phyloP scores from a whole-genome alignment of 2,329 filamentous ascomycete species.

The Aspergillus niger region DNA sequence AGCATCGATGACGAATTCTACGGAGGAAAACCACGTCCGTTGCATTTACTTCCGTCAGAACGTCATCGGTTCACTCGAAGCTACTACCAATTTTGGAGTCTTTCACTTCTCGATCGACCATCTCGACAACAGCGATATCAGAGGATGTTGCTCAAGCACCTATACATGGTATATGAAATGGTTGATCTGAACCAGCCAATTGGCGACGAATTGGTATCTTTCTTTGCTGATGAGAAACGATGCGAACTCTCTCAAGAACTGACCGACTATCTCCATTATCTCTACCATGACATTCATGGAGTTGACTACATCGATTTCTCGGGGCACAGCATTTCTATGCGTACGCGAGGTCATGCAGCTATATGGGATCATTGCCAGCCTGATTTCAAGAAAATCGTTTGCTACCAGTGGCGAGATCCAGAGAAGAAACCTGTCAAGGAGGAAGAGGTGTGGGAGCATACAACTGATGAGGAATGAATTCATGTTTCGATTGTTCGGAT shows the following conservation, averaged over 20 bases:
- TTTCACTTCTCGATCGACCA: background rate
- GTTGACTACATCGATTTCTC: background rate
- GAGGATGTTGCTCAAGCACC: background rate
- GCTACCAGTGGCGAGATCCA: background rate
- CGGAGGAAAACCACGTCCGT: background rate
- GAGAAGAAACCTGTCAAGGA: background rate
- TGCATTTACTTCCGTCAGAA: background rate
- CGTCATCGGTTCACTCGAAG: background rate
- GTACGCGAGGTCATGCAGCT: background rate
- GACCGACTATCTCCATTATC: background rate
- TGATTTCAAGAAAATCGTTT: background rate
- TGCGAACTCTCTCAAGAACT: background rate
- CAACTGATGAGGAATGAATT: slow-evolving; percentile 25
- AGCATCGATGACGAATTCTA: background rate
- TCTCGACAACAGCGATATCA: background rate
- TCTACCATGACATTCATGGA: background rate
- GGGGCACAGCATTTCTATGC: background rate
- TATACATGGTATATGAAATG: background rate
- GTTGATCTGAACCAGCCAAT: background rate
- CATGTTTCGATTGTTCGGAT: too few relatives aligned
- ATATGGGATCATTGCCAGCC: background rate
- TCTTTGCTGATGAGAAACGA: background rate
- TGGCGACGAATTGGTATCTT: background rate
- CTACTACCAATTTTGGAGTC: background rate
- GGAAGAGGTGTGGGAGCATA: background rate